Percentiles rank a stretch among this genome's conserved stretches.
Evolutionary conservation across 1,284 basidiomycete species (phyloP).

Genomic region (Psilocybe mexicana): DNA sequence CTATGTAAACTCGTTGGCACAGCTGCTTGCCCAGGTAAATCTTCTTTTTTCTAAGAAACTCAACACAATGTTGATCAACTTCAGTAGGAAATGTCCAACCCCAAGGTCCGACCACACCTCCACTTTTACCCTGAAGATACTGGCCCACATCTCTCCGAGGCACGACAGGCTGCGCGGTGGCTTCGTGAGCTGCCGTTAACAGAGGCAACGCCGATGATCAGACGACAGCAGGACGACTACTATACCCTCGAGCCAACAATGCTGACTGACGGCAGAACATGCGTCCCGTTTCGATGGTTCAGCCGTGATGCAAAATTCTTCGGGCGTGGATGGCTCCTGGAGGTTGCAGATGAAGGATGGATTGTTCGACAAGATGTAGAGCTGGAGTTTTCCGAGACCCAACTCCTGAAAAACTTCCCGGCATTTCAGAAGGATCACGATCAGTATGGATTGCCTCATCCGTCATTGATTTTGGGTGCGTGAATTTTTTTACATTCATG

Average conservation of each 20-base stretch:
- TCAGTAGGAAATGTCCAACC: slow-evolving; percentile 4
- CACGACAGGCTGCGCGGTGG: slow-evolving; percentile 1
- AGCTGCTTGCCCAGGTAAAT: slow-evolving; percentile 34
- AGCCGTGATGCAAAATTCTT: slow-evolving; percentile 11
- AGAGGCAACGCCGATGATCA: slow-evolving; percentile 29
- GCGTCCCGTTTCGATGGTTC: slow-evolving; percentile 34
- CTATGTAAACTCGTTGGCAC: slow-evolving; percentile 30
- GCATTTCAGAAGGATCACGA: background rate
- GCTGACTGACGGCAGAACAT: slow-evolving; percentile 17
- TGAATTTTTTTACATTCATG: background rate
- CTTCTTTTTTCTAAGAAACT: background rate
- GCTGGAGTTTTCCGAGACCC: background rate
- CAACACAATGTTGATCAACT: background rate
- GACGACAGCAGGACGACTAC: slow-evolving; percentile 27
- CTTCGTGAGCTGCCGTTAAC: slow-evolving; percentile 2
- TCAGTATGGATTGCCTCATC: background rate
- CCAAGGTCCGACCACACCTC: slow-evolving; percentile 1
- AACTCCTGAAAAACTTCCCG: slow-evolving; percentile 4
- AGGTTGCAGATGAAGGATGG: background rate
- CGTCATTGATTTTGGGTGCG: background rate
- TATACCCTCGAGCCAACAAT: slow-evolving; percentile 33
- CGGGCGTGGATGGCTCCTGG: slow-evolving; percentile 21
- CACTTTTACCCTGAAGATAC: slow-evolving; percentile 10
- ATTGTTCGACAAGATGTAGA: background rate
- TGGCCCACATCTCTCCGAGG: background rate